Conservation (phyloP, 176 grass and related monocot species). For the Phoenix roebelenii region DNA sequence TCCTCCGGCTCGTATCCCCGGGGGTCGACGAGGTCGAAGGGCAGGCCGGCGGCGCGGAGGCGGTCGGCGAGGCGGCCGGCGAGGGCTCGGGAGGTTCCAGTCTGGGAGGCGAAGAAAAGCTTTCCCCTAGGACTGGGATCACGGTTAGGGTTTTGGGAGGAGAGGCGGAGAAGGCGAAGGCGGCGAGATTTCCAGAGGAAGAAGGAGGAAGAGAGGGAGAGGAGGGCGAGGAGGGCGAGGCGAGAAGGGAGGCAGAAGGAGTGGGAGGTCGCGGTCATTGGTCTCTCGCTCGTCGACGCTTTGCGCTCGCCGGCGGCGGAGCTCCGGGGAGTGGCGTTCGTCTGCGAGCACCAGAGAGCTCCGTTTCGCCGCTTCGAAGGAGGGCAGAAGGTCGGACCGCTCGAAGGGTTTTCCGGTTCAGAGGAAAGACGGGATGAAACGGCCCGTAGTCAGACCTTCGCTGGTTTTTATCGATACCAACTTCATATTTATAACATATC, state of each 20-base stretch:
- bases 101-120: constrained; percentile 55
- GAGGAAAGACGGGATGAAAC: too few species aligned
- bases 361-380: too few species aligned
- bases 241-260: constrained; percentile 29
- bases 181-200: constrained; percentile 59
- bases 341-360: too few species aligned
- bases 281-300: too few species aligned
- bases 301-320: not conserved
- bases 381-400: too few species aligned
- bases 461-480: too few species aligned
- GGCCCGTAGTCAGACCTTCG: too few species aligned
- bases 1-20: constrained; percentile 57
- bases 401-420: too few species aligned
- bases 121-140: constrained; percentile 20
- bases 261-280: constrained; percentile 14
- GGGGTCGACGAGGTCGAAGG: constrained; percentile 37
- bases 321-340: not conserved
- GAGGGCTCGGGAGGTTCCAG: constrained; percentile 63
- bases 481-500: too few species aligned
- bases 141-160: not conserved
- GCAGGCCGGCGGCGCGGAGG: constrained; percentile 21
- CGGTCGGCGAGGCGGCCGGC: constrained; percentile 32
- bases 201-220: constrained; percentile 63
- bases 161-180: constrained; percentile 28
- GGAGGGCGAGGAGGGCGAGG: constrained; percentile 48